phyloP scores from a whole-genome alignment of 352 stramenopile genomes.

The Hyaloperonospora brassicae region DNA sequence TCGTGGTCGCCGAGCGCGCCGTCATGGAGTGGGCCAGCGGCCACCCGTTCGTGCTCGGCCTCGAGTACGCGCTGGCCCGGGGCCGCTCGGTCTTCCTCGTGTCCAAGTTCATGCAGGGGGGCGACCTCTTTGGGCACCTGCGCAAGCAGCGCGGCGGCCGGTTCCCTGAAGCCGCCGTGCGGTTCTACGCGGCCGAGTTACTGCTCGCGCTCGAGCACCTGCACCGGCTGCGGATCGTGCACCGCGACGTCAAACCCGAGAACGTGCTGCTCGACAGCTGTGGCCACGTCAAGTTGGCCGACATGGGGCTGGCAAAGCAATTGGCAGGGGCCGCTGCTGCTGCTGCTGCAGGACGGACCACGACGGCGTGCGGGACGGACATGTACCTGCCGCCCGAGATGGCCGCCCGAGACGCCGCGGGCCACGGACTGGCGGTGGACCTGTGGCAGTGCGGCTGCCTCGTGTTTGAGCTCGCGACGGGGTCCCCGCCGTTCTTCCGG shows the following conservation, averaged over 20 bases:
- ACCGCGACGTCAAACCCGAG: conserved; percentile 91
- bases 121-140: conserved; percentile 91
- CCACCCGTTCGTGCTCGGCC: conserved; percentile 94
- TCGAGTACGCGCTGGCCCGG: conserved; percentile 95
- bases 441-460: conserved; percentile 92
- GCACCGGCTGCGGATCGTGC: conserved; percentile 89
- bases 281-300: conserved; percentile 85
- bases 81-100: conserved; percentile 95
- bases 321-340: conserved; percentile 40
- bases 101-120: conserved; percentile 97
- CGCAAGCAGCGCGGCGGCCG: conserved; percentile 73
- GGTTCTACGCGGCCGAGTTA: conserved; percentile 82
- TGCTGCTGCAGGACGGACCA: conserved; percentile 38
- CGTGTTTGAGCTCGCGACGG: conserved; percentile 89
- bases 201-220: conserved; percentile 81
- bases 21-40: conserved; percentile 81
- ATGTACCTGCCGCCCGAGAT: conserved; percentile 88
- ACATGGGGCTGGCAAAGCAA: conserved; percentile 88
- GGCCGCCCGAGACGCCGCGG: conserved; percentile 57
- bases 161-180: conserved; percentile 66
- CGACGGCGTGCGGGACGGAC: conserved; percentile 87
- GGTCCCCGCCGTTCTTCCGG: conserved; percentile 89
- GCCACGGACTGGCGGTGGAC: conserved; percentile 86
- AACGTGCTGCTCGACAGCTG: conserved; percentile 86
- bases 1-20: conserved; percentile 76